phyloP scores from a whole-genome alignment of 495 filamentous ascomycete genomes.

The Podospora pseudopauciseta region DNA sequence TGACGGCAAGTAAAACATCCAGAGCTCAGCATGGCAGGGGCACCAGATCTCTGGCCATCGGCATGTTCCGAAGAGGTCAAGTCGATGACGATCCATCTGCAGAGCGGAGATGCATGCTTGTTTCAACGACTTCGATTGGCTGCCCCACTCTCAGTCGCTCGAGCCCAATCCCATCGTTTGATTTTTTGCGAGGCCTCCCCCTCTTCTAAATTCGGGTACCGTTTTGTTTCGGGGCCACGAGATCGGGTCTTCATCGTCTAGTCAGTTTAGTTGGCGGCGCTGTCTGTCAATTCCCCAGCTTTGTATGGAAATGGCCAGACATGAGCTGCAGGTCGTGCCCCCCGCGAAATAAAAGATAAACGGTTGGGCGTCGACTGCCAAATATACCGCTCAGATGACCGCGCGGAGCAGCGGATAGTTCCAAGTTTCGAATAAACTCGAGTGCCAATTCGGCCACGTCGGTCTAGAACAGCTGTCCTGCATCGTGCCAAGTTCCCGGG shows the following conservation, averaged over 20 bases:
- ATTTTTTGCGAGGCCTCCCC: conserved; percentile 3
- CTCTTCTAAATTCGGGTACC: background rate
- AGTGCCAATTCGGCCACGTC: background rate
- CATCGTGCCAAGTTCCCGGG: background rate
- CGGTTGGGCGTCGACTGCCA: background rate
- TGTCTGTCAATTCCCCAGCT: background rate
- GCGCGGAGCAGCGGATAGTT: background rate
- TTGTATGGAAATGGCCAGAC: background rate
- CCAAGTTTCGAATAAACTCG: too few species aligned
- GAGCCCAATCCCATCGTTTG: background rate
- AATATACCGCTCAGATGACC: conserved; percentile 2
- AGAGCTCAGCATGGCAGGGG: background rate
- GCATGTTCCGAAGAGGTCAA: background rate
- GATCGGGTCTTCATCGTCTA: conserved; percentile 1
- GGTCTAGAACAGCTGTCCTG: conserved; percentile 2
- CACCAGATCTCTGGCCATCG: background rate
- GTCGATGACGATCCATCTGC: conserved; percentile 1
- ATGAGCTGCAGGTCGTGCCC: background rate
- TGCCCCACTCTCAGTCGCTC: background rate
- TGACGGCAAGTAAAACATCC: background rate
- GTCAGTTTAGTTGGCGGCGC: background rate
- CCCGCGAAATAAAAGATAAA: background rate
- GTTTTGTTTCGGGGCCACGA: background rate
- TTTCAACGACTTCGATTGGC: conserved; percentile 1
- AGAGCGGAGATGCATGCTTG: background rate